Base-by-base conservation (phyloP, 2,329 filamentous ascomycete species). In the Diaporthe helianthi region DNA sequence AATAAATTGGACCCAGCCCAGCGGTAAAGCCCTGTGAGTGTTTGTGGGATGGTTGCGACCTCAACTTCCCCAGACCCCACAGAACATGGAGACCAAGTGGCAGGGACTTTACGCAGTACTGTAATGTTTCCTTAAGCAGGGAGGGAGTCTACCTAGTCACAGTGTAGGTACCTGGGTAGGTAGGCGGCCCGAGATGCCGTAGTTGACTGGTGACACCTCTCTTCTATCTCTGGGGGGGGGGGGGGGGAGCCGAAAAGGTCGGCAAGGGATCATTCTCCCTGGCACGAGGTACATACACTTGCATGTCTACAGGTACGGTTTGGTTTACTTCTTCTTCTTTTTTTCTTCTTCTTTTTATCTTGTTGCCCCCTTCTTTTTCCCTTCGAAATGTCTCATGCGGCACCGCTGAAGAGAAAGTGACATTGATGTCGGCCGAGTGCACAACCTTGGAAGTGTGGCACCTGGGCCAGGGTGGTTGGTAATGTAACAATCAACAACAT, bases 31-130 rank as follows among this genome's bases (percentile, higher is more conserved):
- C 26, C 58, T 3, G 2, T 61, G 1, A 31, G 41, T 61, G 41
- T 61, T 47, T 61, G 38, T 61, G 26, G n/a, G 58, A 63, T 44
- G 17, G 13, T 44, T 10, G n/a, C 44, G 29, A 36, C 41, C 29
- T 63, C 36, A 29, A 63, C 58, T 63, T 63, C 58, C 58, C 58
- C 58, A 63, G 41, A 63, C 58, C 58, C 58, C 58, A 63, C 58
- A 63, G 41, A 49, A 29, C 44, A 36, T 49, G 58, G 58, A 19
- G 44, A 63, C 13, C 6, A 10, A n/a, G 29, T 36, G n/a, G 29
- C 44, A 33, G 49, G 19, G 44, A 49, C 41, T 24, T 4, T 36
- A n/a, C n/a, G n/a, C n/a, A n/a, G n/a, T n/a, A n/a, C n/a, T n/a
- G n/a, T n/a, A n/a, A n/a, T n/a, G n/a, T n/a, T n/a, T n/a, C n/a